These are phyloP conservation scores for Euryodendron excelsum DNA, from an alignment of 148 eudicot genomes.

Conservation along the genomic window DNA sequence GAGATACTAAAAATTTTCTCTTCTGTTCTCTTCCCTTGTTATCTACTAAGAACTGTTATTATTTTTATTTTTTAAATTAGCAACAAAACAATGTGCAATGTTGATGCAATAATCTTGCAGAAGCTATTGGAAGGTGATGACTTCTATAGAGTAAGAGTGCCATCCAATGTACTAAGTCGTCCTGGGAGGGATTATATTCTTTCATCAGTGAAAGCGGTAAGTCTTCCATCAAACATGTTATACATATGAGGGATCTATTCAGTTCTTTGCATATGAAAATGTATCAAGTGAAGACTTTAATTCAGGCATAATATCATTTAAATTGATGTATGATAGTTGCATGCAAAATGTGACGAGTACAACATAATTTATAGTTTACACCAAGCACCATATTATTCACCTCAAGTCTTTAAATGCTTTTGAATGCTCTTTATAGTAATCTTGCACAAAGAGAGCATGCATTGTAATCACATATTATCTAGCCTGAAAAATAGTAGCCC, in stretches of 20 bases:
- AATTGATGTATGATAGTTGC: too few relatives aligned
- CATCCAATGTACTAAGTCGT: slow-evolving; percentile 78
- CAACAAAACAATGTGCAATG: neutral
- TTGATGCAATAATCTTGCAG: slow-evolving; percentile 38
- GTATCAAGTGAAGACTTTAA: too few relatives aligned
- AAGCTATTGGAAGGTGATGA: slow-evolving; percentile 70
- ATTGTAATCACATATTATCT: too few relatives aligned
- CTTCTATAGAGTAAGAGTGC: slow-evolving; percentile 77
- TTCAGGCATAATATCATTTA: too few relatives aligned
- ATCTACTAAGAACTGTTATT: neutral
- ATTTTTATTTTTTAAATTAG: neutral
- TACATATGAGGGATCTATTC: neutral
- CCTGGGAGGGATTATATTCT: slow-evolving; percentile 82
- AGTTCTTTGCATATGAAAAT: neutral
- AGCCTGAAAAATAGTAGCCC: too few relatives aligned
- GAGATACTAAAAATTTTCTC: neutral
- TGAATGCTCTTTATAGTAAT: too few relatives aligned
- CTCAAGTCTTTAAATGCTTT: too few relatives aligned
- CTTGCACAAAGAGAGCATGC: too few relatives aligned
- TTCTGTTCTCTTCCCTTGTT: neutral
- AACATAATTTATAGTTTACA: too few relatives aligned
- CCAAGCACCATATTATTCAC: too few relatives aligned
- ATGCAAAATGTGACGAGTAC: too few relatives aligned
- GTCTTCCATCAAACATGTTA: slow-evolving; percentile 18
- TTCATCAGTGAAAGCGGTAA: slow-evolving; percentile 87